A percentile compares a stretch with the other conserved stretches of the same genome.
Evolutionary conservation across 2,329 filamentous ascomycete genomes (phyloP).

Genomic region (Tolypocladium cylindrosporum): DNA sequence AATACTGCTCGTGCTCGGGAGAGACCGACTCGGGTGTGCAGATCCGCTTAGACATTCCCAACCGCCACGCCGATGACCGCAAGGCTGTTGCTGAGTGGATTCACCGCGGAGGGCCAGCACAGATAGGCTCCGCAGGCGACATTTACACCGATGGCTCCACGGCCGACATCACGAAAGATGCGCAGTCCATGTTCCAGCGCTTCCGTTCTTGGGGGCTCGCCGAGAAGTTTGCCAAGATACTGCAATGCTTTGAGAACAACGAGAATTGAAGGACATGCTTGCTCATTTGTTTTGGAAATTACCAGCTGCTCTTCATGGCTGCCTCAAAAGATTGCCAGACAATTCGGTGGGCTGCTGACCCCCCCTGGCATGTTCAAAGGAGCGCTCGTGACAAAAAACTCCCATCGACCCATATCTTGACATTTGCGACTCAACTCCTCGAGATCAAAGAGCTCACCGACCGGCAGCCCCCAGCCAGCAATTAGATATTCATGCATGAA

Average conservation of each 20-base stretch:
- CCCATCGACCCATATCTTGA: constrained; percentile 37
- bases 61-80: constrained; percentile 3
- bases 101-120: constrained; percentile 12
- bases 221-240: constrained; percentile 17
- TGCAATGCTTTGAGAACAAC: constrained; percentile 7
- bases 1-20: constrained; percentile 9
- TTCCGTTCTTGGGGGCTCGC: constrained; percentile 16
- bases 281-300: not conserved
- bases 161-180: constrained; percentile 12
- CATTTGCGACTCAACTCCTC: constrained; percentile 33
- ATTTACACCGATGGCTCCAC: constrained; percentile 9
- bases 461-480: constrained; percentile 37
- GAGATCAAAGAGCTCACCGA: constrained; percentile 25
- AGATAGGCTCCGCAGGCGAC: constrained; percentile 12
- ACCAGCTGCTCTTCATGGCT: not conserved
- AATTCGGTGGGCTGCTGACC: constrained; percentile 33
- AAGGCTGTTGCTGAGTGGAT: constrained; percentile 12
- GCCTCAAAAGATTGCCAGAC: constrained; percentile 29
- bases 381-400: constrained; percentile 38
- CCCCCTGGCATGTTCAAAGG: constrained; percentile 37
- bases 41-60: constrained; percentile 11
- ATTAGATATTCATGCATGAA: constrained; percentile 37
- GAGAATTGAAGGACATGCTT: not conserved
- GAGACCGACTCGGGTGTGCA: not conserved
- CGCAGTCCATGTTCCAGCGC: constrained; percentile 12